Base-by-base conservation (phyloP, 1,284 basidiomycete genomes). In the Lignosus rhinocerotis region DNA sequence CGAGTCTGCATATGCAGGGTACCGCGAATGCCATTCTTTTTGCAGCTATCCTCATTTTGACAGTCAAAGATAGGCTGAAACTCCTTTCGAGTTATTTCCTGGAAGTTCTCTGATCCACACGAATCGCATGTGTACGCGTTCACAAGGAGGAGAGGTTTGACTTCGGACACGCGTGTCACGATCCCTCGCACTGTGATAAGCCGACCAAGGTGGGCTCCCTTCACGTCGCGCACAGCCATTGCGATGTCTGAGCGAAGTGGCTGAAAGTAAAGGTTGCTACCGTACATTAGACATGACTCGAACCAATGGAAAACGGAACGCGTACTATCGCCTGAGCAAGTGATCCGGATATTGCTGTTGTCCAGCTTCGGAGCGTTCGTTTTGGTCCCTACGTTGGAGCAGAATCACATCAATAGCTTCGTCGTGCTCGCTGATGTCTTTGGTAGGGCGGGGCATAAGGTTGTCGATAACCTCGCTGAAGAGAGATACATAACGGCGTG, bases 61-160 rank as follows among this genome's bases (percentile, higher is more conserved):
- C 97, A 99, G 67, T 94, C 90, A 11, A 82, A 76, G 48, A 98
- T 86, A 0, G 97, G 97, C 1, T 89, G 87, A 73, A 98, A 98
- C 32, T 93, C 88, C 71, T 96, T 94, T 69, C 88, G 88, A n/a
- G 90, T 90, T 59, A 99, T 94, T 69, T 99, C 95, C 74, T 99
- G 95, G 80, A 99, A 99, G 38, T 96, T 96, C 74, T 99, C 97
- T 51, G 93, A 93, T 48, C 97, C 97, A 72, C 97, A 99, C 52
- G 93, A 88, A 73, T 99, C 97, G 78, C 97, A 99, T 0, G 97
- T 97, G 75, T 98, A 99, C 32, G 96, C 97, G 75, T 98, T 98
- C 71, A 99, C 96, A 66, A 94, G 89, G 12, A 99, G 84, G 34
- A 98, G 87, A 9, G 97, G 97, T 72, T 99, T 99, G 72, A 99